Evolutionary conservation across 2,329 filamentous ascomycete genomes (phyloP), one percentile per base, ranked within the genome.

Genomic region (Epichloe festucae): DNA sequence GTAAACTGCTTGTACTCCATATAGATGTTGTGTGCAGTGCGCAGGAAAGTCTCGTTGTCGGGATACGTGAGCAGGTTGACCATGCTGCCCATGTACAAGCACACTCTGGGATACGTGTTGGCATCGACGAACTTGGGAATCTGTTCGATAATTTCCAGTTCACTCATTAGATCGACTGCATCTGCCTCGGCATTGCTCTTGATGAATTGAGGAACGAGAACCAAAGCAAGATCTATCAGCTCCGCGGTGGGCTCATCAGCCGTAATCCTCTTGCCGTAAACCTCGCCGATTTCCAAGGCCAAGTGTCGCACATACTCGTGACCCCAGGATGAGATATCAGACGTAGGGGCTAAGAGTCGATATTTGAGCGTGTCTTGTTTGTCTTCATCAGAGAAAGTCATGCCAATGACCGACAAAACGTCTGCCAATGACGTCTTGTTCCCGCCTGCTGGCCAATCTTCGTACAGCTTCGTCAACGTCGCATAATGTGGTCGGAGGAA

Each of bases 71-170:
- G 82, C 19, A 98, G 80, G 64, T 93, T 95, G 59, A 98, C 93
- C 87, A 97, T 97, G 74, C 89, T 95, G 61, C 95, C 89, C 85
- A 98, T 95, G 73, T 98, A 98, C 59, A 98, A 73, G 66, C 93
- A 97, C 52, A 96, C 93, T 63, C 93, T 78, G 49, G 86, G 76
- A 67, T 95, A 98, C 27, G 90, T 97, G 70, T 97, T 85, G 67
- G 94, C 85, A 67, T 98, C 93, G 49, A 98, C 78, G 62, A 90
- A 94, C 58, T 89, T 79, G 52, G 88, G 83, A 45, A 98, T 86
- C 63, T 90, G 75, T 63, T 96, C 89, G 59, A 98, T 97, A 66
- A 96, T 95, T 71, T 98, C 93, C 54, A 98, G 75, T 71, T 98
- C 94, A 65, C 89, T 96, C 76, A 98, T 82, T 58, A 98, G 77